Conservation (phyloP, 2,329 filamentous ascomycete species). For the Monosporascus sp. region DNA sequence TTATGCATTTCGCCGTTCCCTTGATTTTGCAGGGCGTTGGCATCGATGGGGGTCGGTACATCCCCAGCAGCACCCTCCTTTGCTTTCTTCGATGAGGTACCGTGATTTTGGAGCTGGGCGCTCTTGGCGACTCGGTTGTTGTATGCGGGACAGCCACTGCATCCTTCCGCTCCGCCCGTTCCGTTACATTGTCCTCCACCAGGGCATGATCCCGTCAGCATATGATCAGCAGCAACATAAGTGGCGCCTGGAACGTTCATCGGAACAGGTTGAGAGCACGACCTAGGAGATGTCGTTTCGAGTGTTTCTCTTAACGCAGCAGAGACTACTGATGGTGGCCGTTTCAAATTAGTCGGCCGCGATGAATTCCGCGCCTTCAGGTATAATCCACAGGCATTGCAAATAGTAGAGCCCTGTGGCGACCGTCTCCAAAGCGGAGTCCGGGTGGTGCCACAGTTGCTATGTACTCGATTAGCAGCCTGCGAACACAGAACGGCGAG, state of each 20-base stretch:
- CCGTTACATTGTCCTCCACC: conserved; percentile 94
- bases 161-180: conserved; percentile 90
- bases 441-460: conserved; percentile 90
- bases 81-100: conserved; percentile 18
- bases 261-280: conserved; percentile 34
- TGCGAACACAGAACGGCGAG: neutral
- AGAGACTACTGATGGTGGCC: conserved; percentile 53
- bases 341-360: conserved; percentile 84
- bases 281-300: conserved; percentile 33
- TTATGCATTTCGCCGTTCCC: conserved; percentile 16
- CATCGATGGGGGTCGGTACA: conserved; percentile 40
- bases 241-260: conserved; percentile 49
- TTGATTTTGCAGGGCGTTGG: conserved; percentile 41
- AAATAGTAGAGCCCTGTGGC: conserved; percentile 89
- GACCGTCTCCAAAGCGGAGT: conserved; percentile 94
- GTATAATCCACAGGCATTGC: conserved; percentile 95
- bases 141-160: conserved; percentile 91
- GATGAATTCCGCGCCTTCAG: conserved; percentile 88
- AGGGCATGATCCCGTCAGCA: conserved; percentile 80
- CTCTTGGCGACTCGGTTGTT: conserved; percentile 94
- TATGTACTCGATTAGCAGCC: conserved; percentile 34
- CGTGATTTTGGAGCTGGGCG: conserved; percentile 57
- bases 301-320: conserved; percentile 38
- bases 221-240: conserved; percentile 73
- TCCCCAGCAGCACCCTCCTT: conserved; percentile 27